Evolutionary conservation across 208 protist genomes (phyloP), one percentile per base, ranked within the genome.

Genomic region (Trypanosoma melophagium): DNA sequence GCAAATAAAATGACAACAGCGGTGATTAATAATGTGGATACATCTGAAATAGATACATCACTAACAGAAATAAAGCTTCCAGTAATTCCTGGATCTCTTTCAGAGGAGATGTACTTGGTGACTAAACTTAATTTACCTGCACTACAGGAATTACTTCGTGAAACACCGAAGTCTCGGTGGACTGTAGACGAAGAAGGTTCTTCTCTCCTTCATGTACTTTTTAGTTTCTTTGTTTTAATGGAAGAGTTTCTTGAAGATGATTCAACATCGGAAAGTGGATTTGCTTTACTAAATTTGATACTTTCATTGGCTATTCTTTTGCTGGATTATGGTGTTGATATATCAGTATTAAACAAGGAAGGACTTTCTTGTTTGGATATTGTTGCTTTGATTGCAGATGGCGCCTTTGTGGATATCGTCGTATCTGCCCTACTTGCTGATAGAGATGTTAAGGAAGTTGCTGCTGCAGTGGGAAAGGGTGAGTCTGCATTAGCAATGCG

Each of bases 331-430:
- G 88, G 83, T 9, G 83, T 76, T 51, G 68, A 66, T 25, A 56
- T 62, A 4, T 35, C 70, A 10, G 31, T 69, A 17, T 47, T 86
- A 21, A 87, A 74, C 52, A 41, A 50, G 21, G 54, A 74, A 24
- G 82, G 79, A 13, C 74, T 79, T 50, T 90, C 61, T 25, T 90
- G 83, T 45, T 57, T 94, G 24, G 88, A 94, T 64, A 75, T 94
- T 28, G 77, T 77, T 16, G 76, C 79, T 0, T 35, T 69, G 7
- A 64, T 60, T 21, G 71, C 49, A 7, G 69, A 72, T 38, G 79
- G 58, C 17, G 75, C 61, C 4, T 77, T 69, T 44, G 52, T 93
- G 7, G 87, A 90, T 51, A 50, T 86, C 10, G 60, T 89, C 8
- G 50, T 78, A 3, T 50, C 84, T 1, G 68, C 77, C 14, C 66